Evolutionary conservation across 768 basidiomycete genomes (phyloP), one percentile per base, ranked within the genome.

Genomic region (Cubamyces sp.): DNA sequence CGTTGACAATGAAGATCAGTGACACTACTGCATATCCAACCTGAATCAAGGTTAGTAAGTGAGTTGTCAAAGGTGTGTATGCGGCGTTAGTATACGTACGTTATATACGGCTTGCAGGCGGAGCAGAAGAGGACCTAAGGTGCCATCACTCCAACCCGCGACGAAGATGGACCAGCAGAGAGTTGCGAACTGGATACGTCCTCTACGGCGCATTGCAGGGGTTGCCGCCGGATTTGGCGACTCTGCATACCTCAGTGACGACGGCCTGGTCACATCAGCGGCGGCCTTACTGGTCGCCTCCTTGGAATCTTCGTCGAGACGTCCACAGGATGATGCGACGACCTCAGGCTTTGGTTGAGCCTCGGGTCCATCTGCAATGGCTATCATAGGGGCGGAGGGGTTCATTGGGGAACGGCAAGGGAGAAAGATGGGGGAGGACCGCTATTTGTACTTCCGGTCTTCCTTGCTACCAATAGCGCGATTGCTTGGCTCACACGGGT

Each of bases 91-190:
- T 9, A 16, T 7, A 55, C 71, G 23, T 58, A 80, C 81, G 66
- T 74, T 73, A 69, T 81, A 82, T 70, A 81, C 79, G 9, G 74
- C 71, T 69, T 89, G 90, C 46, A 93, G 85, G 9, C 84, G 78
- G 3, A 88, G 91, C 7, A 93, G 73, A n/a, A 93, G 73, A 0
- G 91, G 89, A 3, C 91, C 91, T 16, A 82, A 80, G 0, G 85
- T 81, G 14, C 85, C 86, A 71, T 90, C 90, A 65, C 86, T 89
- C 89, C 90, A 92, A n/a, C 91, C 91, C 18, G 78, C 79, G 11
- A 88, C 75, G 56, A 84, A 85, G 47, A 87, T 57, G 5, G 78
- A 74, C 76, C 78, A 83, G 64, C 85, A 87, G 26, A 87, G 74
- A 1, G 85, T 72, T n/a, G 73, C 58, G 57, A 86, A 82, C 64